These are phyloP conservation scores for Boletales sp. DNA, from an alignment of 768 basidiomycete genomes.

Conservation along the genomic window DNA sequence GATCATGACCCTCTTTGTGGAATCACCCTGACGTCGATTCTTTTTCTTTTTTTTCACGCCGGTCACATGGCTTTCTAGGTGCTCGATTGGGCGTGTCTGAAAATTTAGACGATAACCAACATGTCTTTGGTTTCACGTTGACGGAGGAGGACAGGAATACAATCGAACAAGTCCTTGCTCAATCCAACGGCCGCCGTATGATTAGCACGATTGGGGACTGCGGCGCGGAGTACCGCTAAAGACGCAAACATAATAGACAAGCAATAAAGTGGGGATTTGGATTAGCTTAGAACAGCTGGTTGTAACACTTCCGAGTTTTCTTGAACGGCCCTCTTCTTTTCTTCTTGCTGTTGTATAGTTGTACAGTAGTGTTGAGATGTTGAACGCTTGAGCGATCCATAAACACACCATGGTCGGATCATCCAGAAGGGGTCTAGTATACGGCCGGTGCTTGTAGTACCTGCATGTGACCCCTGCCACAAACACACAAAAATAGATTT, in stretches of 20 bases:
- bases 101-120: conserved; percentile 65
- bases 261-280: no score
- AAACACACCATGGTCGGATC: not conserved
- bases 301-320: no score
- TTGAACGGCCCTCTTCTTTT: no score
- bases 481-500: not conserved
- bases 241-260: not conserved
- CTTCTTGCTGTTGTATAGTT: no score
- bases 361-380: no score
- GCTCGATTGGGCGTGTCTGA: conserved; percentile 73
- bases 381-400: no score
- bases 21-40: conserved; percentile 1
- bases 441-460: not conserved
- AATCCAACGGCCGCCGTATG: conserved; percentile 59
- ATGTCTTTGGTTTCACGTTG: conserved; percentile 57
- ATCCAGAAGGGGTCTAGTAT: not conserved
- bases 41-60: not conserved
- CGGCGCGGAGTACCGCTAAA: conserved; percentile 75
- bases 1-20: conserved; percentile 3
- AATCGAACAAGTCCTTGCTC: conserved; percentile 61
- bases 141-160: conserved; percentile 50
- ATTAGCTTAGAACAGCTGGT: no score
- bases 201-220: conserved; percentile 77
- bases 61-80: conserved; percentile 37
- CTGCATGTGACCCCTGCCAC: conserved; percentile 2